Evolutionary conservation across 768 basidiomycete genomes (phyloP).

Genomic region (Trametes villosa): DNA sequence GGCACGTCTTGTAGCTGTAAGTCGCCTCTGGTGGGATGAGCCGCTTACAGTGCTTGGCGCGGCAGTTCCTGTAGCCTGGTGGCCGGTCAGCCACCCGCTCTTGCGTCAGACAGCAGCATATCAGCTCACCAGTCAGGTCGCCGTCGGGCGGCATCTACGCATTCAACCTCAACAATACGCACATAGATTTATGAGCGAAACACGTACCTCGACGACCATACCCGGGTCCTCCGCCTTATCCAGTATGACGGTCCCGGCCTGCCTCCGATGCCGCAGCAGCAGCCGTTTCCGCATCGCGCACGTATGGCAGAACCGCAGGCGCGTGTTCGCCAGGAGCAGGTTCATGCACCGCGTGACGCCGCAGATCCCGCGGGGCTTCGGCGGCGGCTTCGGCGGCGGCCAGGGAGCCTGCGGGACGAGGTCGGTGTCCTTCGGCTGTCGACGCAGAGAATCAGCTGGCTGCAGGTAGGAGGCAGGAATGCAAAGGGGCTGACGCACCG

Average conservation of each 20-base stretch:
- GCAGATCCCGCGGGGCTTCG: slow-evolving; percentile 21
- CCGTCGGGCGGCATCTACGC: background rate
- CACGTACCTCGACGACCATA: slow-evolving; percentile 2
- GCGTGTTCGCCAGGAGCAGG: slow-evolving; percentile 20
- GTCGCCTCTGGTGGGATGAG: slow-evolving; percentile 22
- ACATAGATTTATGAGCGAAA: background rate
- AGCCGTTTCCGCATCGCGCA: slow-evolving; percentile 20
- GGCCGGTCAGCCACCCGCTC: too few species aligned
- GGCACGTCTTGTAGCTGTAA: slow-evolving; percentile 29
- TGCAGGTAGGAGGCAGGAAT: background rate
- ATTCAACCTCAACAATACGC: background rate
- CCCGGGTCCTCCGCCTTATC: slow-evolving; percentile 3
- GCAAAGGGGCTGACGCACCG: background rate
- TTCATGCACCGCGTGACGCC: slow-evolving; percentile 25
- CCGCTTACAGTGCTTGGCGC: slow-evolving; percentile 17
- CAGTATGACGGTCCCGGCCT: background rate
- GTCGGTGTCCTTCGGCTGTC: background rate
- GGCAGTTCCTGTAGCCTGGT: slow-evolving; percentile 26
- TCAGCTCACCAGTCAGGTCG: slow-evolving; percentile 10
- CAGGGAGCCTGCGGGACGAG: background rate
- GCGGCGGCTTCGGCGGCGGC: background rate
- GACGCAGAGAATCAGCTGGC: background rate
- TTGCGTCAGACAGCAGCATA: too few species aligned
- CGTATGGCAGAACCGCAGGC: slow-evolving; percentile 24
- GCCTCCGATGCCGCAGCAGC: slow-evolving; percentile 2